Evolutionary conservation across 1,284 basidiomycete genomes (phyloP).

Genomic region (Puccinia brachypodii): DNA sequence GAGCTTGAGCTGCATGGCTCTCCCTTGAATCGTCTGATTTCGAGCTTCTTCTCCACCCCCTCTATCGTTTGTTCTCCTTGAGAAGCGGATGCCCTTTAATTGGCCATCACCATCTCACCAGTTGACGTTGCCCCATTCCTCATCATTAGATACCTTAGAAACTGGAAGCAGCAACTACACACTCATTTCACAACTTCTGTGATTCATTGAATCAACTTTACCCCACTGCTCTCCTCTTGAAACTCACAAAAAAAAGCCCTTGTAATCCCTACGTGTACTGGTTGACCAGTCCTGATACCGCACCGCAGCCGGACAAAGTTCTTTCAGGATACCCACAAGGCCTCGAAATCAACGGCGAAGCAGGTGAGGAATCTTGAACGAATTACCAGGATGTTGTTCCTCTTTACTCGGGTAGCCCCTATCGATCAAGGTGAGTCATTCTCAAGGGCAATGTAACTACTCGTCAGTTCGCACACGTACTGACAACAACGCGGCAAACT

Average conservation of each 20-base stretch:
- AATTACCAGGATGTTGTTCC: slow-evolving; percentile 9
- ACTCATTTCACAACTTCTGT: slow-evolving; percentile 2
- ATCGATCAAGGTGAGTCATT: slow-evolving; percentile 5
- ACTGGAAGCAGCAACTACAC: neutral
- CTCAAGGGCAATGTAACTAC: neutral
- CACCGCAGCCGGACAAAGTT: neutral
- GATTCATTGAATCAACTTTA: slow-evolving; percentile 16
- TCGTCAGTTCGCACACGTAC: neutral
- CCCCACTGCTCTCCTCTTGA: neutral
- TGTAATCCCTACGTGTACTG: neutral
- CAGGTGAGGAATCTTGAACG: neutral
- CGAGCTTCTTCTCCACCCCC: neutral
- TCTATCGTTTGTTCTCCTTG: neutral
- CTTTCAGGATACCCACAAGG: slow-evolving; percentile 9
- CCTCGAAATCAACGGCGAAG: slow-evolving; percentile 3
- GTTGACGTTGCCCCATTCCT: neutral
- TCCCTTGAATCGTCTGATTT: slow-evolving; percentile 4
- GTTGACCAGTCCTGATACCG: neutral
- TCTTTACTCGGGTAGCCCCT: slow-evolving; percentile 3
- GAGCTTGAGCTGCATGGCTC: slow-evolving; percentile 2
- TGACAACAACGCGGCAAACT: neutral
- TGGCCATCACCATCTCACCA: neutral
- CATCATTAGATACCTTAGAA: neutral
- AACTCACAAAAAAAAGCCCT: slow-evolving; percentile 2
- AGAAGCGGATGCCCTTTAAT: neutral